phyloP scores from a whole-genome alignment of 345 rosid species.

The Diplotaxis tenuifolia region DNA sequence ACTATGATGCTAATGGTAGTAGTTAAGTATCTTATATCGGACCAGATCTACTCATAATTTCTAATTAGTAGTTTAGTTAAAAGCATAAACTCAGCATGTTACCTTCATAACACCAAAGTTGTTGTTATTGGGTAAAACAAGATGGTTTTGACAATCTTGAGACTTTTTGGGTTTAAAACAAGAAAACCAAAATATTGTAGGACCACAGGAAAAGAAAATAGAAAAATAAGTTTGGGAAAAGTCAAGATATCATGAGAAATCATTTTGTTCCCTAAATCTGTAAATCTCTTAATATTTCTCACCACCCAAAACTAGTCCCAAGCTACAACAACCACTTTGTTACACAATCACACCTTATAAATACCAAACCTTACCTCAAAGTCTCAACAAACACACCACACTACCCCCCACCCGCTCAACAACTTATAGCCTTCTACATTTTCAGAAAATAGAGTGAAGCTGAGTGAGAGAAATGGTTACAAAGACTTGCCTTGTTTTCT shows the following conservation, averaged over 20 bases:
- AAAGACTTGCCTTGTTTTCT: conserved; percentile 38
- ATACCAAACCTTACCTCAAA: conserved; percentile 34
- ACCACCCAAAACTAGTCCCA: conserved; percentile 43
- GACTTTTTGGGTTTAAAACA: not conserved
- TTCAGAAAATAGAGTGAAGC: conserved; percentile 18
- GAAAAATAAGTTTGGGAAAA: conserved; percentile 1
- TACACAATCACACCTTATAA: conserved; percentile 48
- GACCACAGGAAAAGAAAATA: not conserved
- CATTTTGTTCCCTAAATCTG: conserved; percentile 49
- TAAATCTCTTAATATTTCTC: conserved; percentile 18
- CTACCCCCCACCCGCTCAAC: conserved; percentile 17
- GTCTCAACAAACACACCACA: conserved; percentile 27
- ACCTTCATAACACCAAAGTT: not conserved
- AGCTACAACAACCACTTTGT: conserved; percentile 51
- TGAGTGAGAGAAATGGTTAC: conserved; percentile 38
- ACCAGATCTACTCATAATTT: not conserved
- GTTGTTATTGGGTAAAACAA: not conserved
- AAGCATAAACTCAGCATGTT: conserved; percentile 6
- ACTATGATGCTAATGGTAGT: conserved; percentile 6
- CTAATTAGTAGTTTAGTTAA: not conserved
- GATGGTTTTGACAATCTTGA: not conserved
- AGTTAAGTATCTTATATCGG: conserved; percentile 19
- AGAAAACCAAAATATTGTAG: conserved; percentile 2
- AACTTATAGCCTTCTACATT: conserved; percentile 1
- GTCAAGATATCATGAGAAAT: conserved; percentile 36